These are phyloP conservation scores for Berkeleyomyces basicola DNA, from an alignment of 2,329 filamentous ascomycete species.

Conservation along the genomic window DNA sequence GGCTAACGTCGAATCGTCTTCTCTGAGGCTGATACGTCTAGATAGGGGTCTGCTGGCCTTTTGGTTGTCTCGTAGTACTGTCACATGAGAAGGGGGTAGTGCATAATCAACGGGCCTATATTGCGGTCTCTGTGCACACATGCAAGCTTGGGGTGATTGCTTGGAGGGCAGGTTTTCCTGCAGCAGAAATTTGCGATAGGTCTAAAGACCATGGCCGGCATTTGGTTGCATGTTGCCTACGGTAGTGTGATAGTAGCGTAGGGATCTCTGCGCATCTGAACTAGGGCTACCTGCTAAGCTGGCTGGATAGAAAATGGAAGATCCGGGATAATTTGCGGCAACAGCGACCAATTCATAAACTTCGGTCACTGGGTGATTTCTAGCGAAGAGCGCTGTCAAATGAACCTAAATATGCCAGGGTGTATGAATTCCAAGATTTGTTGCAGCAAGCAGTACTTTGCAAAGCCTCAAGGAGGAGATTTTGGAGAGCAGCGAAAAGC, in stretches of 20 bases:
- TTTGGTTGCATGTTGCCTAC: background rate
- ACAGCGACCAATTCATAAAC: too few species aligned
- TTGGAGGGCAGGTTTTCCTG: background rate
- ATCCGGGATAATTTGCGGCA: background rate
- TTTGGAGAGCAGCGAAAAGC: slow-evolving; percentile 2
- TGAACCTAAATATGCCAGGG: slow-evolving; percentile 7
- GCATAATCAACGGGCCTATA: background rate
- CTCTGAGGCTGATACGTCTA: background rate
- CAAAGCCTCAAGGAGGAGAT: slow-evolving; percentile 7
- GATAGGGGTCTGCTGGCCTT: background rate
- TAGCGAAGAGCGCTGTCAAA: slow-evolving; percentile 6
- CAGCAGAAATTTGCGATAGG: background rate
- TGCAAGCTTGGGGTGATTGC: background rate
- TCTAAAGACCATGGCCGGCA: background rate
- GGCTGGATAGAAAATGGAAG: background rate
- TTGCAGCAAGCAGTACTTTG: background rate
- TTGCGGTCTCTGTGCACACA: background rate
- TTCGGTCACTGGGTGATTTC: background rate
- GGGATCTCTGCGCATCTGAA: background rate
- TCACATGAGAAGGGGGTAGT: background rate
- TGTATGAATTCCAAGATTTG: background rate
- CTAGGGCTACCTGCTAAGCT: background rate
- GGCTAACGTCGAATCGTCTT: background rate
- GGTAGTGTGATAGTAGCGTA: background rate
- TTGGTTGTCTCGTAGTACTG: background rate